Evolutionary conservation across 805 yeast genomes (phyloP).

Genomic region (Lipomyces oligophaga): DNA sequence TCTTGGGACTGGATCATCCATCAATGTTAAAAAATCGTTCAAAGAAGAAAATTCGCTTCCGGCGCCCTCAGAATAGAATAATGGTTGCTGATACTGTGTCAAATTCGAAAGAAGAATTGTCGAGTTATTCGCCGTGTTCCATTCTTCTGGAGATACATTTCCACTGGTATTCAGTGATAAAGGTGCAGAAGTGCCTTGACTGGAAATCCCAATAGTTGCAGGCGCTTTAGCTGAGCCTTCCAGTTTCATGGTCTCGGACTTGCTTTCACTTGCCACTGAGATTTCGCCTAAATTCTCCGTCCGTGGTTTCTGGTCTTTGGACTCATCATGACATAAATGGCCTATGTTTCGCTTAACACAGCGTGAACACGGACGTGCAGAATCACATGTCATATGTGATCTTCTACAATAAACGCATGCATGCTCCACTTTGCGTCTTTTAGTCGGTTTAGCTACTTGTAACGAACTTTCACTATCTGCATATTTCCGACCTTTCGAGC

Average conservation of each 20-base stretch:
- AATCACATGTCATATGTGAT: conserved; percentile 92
- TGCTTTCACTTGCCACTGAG: not conserved
- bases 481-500: not conserved
- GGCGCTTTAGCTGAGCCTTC: not conserved
- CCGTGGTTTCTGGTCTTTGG: conserved; percentile 2
- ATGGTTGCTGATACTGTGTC: conserved; percentile 45
- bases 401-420: conserved; percentile 88
- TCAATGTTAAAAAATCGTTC: conserved; percentile 83
- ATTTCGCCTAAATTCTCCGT: not conserved
- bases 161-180: conserved; percentile 4
- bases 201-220: conserved; percentile 8
- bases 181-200: conserved; percentile 20
- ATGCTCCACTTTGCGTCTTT: conserved; percentile 23
- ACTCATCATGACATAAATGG: conserved; percentile 75
- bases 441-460: not conserved
- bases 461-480: not conserved
- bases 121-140: conserved; percentile 15
- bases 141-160: conserved; percentile 9
- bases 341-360: conserved; percentile 86
- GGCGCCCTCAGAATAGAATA: conserved; percentile 75
- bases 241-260: not conserved
- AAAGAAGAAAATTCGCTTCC: conserved; percentile 88
- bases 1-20: conserved; percentile 53
- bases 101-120: conserved; percentile 12
- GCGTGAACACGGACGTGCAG: conserved; percentile 66